Percentiles rank a stretch among this genome's conserved stretches.
Evolutionary conservation across 371 early-diverging fungal genomes (phyloP).

Genomic region (Syncephalis plumigaleata): DNA sequence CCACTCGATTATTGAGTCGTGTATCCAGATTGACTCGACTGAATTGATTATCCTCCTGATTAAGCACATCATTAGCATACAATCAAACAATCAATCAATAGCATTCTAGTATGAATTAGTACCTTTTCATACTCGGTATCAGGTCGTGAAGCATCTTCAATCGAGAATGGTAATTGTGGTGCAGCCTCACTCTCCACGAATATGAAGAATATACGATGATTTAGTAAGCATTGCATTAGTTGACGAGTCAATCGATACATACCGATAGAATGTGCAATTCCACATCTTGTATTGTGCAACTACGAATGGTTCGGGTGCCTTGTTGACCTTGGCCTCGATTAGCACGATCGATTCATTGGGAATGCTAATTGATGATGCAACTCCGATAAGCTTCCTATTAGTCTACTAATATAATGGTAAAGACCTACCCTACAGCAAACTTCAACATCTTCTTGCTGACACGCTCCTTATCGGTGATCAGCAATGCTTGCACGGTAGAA

Average conservation of each 20-base stretch:
- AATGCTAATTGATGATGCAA: too few species aligned
- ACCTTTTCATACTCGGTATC: constrained; percentile 13
- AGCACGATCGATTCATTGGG: constrained; percentile 79
- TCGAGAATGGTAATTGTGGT: constrained; percentile 79
- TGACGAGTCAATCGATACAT: too few species aligned
- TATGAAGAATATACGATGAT: background rate
- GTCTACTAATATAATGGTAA: too few species aligned
- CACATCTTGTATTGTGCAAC: constrained; percentile 79
- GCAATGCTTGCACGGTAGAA: constrained; percentile 78
- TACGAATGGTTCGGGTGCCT: constrained; percentile 74
- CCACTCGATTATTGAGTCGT: constrained; percentile 90
- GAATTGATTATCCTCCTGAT: constrained; percentile 22
- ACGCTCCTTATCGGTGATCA: constrained; percentile 39
- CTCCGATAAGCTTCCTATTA: too few species aligned
- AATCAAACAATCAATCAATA: too few species aligned
- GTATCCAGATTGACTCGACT: constrained; percentile 82
- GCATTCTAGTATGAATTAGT: too few species aligned
- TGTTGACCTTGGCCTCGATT: constrained; percentile 61
- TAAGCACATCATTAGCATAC: constrained; percentile 9
- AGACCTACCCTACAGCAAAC: constrained; percentile 27
- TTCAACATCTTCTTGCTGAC: constrained; percentile 94
- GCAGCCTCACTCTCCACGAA: constrained; percentile 57
- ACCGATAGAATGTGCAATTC: constrained; percentile 21
- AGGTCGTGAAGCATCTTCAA: constrained; percentile 91
- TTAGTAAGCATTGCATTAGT: too few species aligned